These are phyloP conservation scores for Arabis hirsuta DNA, from an alignment of 345 rosid genomes.

Conservation along the genomic window DNA sequence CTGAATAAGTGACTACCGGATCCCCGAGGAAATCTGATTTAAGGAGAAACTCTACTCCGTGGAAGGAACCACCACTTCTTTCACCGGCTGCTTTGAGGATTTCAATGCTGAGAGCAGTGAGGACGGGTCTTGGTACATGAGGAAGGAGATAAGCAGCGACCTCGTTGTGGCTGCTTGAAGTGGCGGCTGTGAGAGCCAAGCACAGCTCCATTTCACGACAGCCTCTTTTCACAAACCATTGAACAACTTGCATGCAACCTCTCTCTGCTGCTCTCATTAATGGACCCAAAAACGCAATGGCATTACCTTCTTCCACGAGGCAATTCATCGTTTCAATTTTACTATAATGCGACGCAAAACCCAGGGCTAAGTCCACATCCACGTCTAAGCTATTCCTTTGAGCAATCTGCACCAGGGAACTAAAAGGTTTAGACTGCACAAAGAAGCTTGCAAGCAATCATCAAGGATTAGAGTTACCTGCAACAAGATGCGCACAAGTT, in stretches of 20 bases:
- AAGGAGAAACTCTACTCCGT: constrained; percentile 92
- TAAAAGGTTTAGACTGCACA: constrained; percentile 5
- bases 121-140: constrained; percentile 84
- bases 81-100: constrained; percentile 97
- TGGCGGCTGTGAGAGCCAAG: constrained; percentile 93
- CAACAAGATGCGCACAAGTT: constrained; percentile 89
- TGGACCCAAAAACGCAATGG: constrained; percentile 89
- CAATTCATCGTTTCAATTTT: constrained; percentile 97
- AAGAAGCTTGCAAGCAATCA: constrained; percentile 13
- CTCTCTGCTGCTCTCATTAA: constrained; percentile 97
- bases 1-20: constrained; percentile 79
- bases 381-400: constrained; percentile 97
- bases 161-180: constrained; percentile 87
- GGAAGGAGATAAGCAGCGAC: constrained; percentile 90
- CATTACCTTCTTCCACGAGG: constrained; percentile 96
- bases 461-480: constrained; percentile 56
- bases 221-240: constrained; percentile 91
- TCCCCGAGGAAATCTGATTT: constrained; percentile 83
- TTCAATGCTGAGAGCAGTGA: constrained; percentile 87
- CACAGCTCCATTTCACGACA: constrained; percentile 96
- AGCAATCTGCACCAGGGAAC: constrained; percentile 66
- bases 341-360: constrained; percentile 92
- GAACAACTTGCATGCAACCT: constrained; percentile 93
- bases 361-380: constrained; percentile 91
- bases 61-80: constrained; percentile 84